Conservation (phyloP, 2,329 filamentous ascomycete genomes). For the Stachybotrys elegans region DNA sequence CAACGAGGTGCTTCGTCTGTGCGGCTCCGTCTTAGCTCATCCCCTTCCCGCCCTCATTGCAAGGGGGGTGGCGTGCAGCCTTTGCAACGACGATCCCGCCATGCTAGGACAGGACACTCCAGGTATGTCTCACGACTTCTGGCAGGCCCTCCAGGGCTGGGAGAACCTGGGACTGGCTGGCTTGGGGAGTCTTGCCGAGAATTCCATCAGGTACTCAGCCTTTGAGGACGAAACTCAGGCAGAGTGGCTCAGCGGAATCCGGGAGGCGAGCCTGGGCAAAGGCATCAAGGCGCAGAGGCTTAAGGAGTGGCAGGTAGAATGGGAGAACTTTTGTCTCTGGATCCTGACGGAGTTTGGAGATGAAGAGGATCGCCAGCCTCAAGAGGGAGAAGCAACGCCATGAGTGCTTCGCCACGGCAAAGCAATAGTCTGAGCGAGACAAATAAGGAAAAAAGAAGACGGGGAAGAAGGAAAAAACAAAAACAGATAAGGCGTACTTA, state of each 20-base stretch:
- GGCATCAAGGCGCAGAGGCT: conserved; percentile 68
- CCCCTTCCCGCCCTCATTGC: conserved; percentile 80
- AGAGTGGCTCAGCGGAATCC: conserved; percentile 69
- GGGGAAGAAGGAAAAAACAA: no score
- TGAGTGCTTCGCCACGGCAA: no score
- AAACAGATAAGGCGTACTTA: no score
- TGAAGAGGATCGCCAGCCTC: conserved; percentile 47
- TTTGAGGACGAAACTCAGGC: conserved; percentile 73
- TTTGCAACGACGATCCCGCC: conserved; percentile 88
- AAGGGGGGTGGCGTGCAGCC: conserved; percentile 74
- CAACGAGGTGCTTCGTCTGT: conserved; percentile 80
- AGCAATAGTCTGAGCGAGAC: neutral
- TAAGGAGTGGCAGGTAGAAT: conserved; percentile 73
- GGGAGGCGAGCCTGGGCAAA: conserved; percentile 65
- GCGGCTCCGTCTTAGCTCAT: conserved; percentile 70
- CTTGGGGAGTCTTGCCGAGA: conserved; percentile 82
- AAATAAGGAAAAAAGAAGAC: neutral
- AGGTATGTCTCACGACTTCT: conserved; percentile 89
- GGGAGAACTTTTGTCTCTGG: conserved; percentile 91
- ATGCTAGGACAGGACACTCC: conserved; percentile 79
- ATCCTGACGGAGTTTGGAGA: conserved; percentile 70
- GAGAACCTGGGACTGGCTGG: conserved; percentile 87
- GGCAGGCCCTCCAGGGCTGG: conserved; percentile 88
- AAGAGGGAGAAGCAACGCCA: no score
- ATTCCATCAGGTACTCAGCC: conserved; percentile 83